Evolutionary conservation across 306 rosid species (phyloP), one percentile per base, ranked within the genome.

Genomic region (Ammopiptanthus mongolicus): DNA sequence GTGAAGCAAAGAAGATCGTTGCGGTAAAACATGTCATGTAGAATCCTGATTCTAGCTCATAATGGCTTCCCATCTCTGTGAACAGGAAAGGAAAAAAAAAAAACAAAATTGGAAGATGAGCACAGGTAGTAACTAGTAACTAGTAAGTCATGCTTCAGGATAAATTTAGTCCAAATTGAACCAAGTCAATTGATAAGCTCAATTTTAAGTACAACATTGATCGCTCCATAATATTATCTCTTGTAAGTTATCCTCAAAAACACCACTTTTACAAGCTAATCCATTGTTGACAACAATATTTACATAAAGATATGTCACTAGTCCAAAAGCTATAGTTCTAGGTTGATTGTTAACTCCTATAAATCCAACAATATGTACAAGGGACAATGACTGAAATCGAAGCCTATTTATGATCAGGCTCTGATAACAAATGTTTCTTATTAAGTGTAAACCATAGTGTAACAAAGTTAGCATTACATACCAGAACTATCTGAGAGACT

Each of bases 11-110:
- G 77, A 93, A 89, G 65, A 93, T 87, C 6, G 87, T 75, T 17
- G 96, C 91, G 1, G 88, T 78, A 79, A 84, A 85, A 31, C 97
- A 82, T 56, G 91, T 82, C 93, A 93, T 89, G 89, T 76, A 91
- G 85, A 91, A 91, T 56, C 93, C 96, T 23, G 98, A 83, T 36
- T 84, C 96, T 82, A 86, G 13, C 47, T 58, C 73, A 74, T 86
- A 86, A 51, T 64, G 75, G 89, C 96, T 91, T 76, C 85, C 87
- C 56, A 83, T 65, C 73, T 80, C 98, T 89, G 92, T 47, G 77
- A 65, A 70, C 78, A 79, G 41, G 10, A 88, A 41, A 53, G 76
- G 73, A 86, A 48, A 31, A 66, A 15, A 41, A 41, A 41, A 66
- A 21, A 22, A 21, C 13, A 36, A 12, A 11, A 59, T 52, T 23